Percentiles rank a stretch among this genome's conserved stretches.
Conservation (phyloP, 805 yeast genomes). For the Ogataea ramenticola region DNA sequence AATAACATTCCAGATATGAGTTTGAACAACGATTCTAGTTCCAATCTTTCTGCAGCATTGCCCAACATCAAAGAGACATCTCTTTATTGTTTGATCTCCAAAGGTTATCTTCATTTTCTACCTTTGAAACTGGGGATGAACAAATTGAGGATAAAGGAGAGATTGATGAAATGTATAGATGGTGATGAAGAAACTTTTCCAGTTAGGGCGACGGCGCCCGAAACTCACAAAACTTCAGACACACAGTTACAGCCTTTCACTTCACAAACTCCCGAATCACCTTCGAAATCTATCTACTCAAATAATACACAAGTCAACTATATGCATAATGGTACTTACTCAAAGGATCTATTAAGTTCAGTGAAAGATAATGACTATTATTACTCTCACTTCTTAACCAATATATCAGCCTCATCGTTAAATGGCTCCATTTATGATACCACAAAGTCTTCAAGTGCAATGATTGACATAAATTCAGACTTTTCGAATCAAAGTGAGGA, state of each 20-base stretch:
- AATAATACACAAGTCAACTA: neutral
- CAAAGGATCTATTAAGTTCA: neutral
- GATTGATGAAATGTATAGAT: neutral
- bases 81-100: conserved; percentile 21
- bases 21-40: neutral
- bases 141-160: neutral
- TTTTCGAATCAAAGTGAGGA: neutral
- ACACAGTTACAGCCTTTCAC: neutral
- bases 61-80: neutral
- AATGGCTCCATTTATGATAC: conserved; percentile 5
- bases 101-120: conserved; percentile 20
- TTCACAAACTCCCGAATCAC: conserved; percentile 2
- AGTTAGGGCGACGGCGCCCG: neutral
- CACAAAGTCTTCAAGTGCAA: neutral
- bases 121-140: conserved; percentile 10
- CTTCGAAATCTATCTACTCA: neutral
- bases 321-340: neutral
- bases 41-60: neutral
- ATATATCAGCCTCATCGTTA: conserved; percentile 20
- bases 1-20: too few relatives aligned
- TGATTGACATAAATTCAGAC: neutral
- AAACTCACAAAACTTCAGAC: too few relatives aligned
- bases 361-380: conserved; percentile 1
- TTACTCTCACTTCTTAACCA: conserved; percentile 17
- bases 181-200: neutral